Conservation (phyloP, 164 flowering plant genomes). For the Vitis rupestris region DNA sequence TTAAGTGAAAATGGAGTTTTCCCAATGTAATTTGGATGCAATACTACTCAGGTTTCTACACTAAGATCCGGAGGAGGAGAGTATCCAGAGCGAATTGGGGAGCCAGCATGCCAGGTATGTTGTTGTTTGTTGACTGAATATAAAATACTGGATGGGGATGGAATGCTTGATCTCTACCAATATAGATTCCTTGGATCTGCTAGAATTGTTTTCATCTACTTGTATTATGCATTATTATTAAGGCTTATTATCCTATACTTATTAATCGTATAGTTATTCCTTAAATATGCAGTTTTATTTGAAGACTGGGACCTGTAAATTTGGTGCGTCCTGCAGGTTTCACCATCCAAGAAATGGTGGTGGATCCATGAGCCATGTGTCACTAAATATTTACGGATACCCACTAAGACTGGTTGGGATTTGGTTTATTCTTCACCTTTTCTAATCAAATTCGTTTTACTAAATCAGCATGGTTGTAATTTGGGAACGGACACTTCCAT, state of each 20-base stretch:
- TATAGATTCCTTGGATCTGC: background rate
- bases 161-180: background rate
- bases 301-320: constrained; percentile 48
- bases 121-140: background rate
- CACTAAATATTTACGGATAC: constrained; percentile 34
- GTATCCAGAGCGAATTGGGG: constrained; percentile 47
- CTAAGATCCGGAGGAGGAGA: constrained; percentile 41
- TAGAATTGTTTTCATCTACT: background rate
- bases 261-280: background rate
- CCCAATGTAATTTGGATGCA: background rate
- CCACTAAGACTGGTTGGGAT: constrained; percentile 39
- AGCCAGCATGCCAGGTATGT: constrained; percentile 44
- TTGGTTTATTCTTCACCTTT: background rate
- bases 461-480: no score
- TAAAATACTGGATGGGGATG: background rate
- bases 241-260: background rate
- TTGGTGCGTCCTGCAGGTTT: constrained; percentile 45
- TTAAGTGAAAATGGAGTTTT: background rate
- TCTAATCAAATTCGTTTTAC: no score
- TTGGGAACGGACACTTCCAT: no score
- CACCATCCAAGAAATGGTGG: constrained; percentile 44
- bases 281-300: constrained; percentile 37
- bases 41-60: constrained; percentile 31
- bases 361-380: constrained; percentile 34
- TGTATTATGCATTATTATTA: background rate